Conservation (phyloP, 2,329 filamentous ascomycete species). For the Ophiosphaerella narmari region DNA sequence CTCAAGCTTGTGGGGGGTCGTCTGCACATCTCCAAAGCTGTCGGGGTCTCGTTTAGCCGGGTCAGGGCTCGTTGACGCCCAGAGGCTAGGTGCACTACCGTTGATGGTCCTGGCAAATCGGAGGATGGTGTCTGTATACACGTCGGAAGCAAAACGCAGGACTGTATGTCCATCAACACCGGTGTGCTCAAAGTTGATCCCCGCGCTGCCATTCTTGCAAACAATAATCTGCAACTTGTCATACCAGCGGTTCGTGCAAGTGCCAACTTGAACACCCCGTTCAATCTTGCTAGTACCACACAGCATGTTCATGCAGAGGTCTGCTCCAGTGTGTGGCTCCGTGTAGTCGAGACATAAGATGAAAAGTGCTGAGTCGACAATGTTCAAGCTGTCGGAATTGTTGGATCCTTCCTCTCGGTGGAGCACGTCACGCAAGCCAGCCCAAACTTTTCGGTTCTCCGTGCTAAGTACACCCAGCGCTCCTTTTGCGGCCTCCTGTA, state of each 20-base stretch:
- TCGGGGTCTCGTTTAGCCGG: constrained; percentile 88
- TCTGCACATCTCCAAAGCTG: constrained; percentile 91
- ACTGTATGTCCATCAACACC: constrained; percentile 98
- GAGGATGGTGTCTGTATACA: constrained; percentile 97
- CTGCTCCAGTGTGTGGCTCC: constrained; percentile 77
- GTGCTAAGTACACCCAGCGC: constrained; percentile 92
- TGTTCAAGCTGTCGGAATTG: constrained; percentile 93
- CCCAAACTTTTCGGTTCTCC: constrained; percentile 96
- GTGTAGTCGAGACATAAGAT: constrained; percentile 91
- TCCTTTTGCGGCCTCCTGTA: constrained; percentile 93
- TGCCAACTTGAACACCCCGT: constrained; percentile 92
- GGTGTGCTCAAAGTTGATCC: constrained; percentile 99
- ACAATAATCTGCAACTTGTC: constrained; percentile 99
- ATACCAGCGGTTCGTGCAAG: constrained; percentile 98
- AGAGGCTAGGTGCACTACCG: constrained; percentile 85
- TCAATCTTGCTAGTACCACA: constrained; percentile 92
- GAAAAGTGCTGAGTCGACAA: constrained; percentile 93
- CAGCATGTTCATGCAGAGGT: constrained; percentile 97
- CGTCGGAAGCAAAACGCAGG: constrained; percentile 89
- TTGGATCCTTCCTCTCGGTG: constrained; percentile 86
- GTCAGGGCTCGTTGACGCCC: constrained; percentile 88
- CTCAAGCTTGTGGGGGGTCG: constrained; percentile 92
- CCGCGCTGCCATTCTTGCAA: constrained; percentile 96
- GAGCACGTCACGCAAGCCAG: constrained; percentile 83
- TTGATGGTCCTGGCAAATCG: constrained; percentile 96